Percentiles rank a stretch among this genome's conserved stretches.
These are phyloP conservation scores for Echites panduratus DNA, from an alignment of 257 asterid genomes.

Conservation along the genomic window DNA sequence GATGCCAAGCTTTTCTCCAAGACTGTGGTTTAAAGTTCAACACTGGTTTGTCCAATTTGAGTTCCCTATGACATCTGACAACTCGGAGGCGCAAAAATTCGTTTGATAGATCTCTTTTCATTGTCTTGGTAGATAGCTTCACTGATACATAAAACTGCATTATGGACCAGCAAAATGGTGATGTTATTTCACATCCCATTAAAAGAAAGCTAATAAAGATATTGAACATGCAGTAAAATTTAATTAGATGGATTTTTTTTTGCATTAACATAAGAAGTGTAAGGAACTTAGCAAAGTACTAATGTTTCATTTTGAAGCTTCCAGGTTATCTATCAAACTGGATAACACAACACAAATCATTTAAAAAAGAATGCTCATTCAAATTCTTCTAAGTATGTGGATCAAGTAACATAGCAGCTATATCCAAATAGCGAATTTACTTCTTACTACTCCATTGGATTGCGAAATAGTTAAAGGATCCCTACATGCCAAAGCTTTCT, in stretches of 20 bases:
- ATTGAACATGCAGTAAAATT: not conserved
- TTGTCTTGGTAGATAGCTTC: conserved; percentile 21
- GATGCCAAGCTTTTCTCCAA: conserved; percentile 69
- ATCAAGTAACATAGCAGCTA: no score
- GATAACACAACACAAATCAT: not conserved
- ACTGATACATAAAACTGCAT: conserved; percentile 58
- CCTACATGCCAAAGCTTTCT: not conserved
- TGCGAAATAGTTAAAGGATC: not conserved
- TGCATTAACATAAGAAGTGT: not conserved
- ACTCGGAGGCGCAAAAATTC: conserved; percentile 61
- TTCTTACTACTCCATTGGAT: not conserved
- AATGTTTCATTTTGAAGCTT: not conserved
- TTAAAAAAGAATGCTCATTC: no score
- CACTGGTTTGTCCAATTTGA: conserved; percentile 53
- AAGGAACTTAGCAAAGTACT: not conserved
- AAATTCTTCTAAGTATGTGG: no score
- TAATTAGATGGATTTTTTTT: not conserved
- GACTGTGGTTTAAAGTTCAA: conserved; percentile 39
- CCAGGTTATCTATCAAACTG: not conserved
- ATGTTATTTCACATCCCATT: not conserved
- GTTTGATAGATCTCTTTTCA: conserved; percentile 28
- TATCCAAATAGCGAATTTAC: no score
- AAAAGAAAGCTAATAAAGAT: not conserved
- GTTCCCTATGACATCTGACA: conserved; percentile 67
- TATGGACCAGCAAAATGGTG: conserved; percentile 4